Percentiles rank a stretch among this genome's conserved stretches.
Evolutionary conservation across 1,139 yeast species (phyloP).

Genomic region (Geotrichum carabidarum): DNA sequence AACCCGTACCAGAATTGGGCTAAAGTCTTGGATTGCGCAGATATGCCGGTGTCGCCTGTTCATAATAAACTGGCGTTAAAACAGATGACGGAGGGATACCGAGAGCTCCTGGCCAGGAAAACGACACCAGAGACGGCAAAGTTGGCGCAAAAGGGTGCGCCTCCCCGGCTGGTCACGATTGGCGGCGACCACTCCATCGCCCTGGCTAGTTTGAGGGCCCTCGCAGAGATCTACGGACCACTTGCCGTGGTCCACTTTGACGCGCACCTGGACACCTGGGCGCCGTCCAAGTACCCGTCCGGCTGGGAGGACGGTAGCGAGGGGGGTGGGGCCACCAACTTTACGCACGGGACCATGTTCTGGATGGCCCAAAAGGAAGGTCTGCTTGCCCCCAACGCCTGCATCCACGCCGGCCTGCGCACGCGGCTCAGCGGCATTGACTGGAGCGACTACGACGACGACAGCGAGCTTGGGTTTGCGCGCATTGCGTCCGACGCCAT

Average conservation of each 20-base stretch:
- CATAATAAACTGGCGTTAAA: constrained; percentile 62
- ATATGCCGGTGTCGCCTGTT: constrained; percentile 73
- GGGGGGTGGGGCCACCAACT: constrained; percentile 35
- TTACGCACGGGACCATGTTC: constrained; percentile 77
- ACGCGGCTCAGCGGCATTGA: constrained; percentile 59
- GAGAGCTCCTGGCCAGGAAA: constrained; percentile 46
- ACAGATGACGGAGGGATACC: constrained; percentile 65
- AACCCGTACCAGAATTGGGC: constrained; percentile 71
- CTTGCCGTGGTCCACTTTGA: constrained; percentile 69
- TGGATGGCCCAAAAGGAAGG: constrained; percentile 74
- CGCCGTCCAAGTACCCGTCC: constrained; percentile 59
- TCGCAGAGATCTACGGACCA: constrained; percentile 55
- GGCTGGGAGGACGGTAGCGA: constrained; percentile 57
- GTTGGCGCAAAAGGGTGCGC: constrained; percentile 16
- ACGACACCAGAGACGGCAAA: constrained; percentile 23
- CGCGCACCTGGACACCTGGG: constrained; percentile 78
- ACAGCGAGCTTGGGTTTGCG: constrained; percentile 56
- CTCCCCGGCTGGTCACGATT: constrained; percentile 58
- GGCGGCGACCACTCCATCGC: constrained; percentile 79
- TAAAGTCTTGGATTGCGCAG: constrained; percentile 69
- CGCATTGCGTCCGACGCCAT: constrained; percentile 67
- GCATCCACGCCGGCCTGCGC: constrained; percentile 68
- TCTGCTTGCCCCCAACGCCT: constrained; percentile 48
- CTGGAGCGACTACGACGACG: constrained; percentile 57
- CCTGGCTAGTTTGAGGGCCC: constrained; percentile 63